Evolutionary conservation across 2,329 filamentous ascomycete genomes (phyloP).

Genomic region (Chaetoscypha palmicola): DNA sequence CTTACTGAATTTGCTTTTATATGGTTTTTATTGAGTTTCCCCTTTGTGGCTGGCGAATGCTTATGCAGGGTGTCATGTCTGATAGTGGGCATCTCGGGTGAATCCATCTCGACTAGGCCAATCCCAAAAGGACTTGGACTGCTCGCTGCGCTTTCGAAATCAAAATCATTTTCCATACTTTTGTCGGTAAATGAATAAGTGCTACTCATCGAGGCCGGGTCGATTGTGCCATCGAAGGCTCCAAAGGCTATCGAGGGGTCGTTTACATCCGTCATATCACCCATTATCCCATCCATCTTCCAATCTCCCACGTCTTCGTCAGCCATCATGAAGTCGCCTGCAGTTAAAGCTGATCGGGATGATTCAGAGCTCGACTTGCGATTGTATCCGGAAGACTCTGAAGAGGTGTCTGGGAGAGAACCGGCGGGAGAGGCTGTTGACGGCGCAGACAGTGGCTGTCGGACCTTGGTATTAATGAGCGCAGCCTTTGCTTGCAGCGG

Average conservation of each 20-base stretch:
- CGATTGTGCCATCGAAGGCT: constrained; percentile 33
- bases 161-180: constrained; percentile 44
- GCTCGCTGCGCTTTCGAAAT: constrained; percentile 52
- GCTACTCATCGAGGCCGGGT: constrained; percentile 31
- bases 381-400: constrained; percentile 46
- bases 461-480: constrained; percentile 19
- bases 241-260: constrained; percentile 36
- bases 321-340: constrained; percentile 40
- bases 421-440: constrained; percentile 31
- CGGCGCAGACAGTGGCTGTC: constrained; percentile 23
- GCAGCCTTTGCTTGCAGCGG: constrained; percentile 18
- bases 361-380: constrained; percentile 41
- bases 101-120: constrained; percentile 33
- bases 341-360: constrained; percentile 37
- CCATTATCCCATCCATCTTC: constrained; percentile 31
- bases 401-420: constrained; percentile 44
- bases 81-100: constrained; percentile 36
- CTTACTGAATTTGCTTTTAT: constrained; percentile 40
- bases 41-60: constrained; percentile 23
- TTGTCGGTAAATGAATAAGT: constrained; percentile 35
- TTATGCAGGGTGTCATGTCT: constrained; percentile 31
- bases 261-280: constrained; percentile 25
- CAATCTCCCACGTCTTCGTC: constrained; percentile 38
- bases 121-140: constrained; percentile 41
- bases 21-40: constrained; percentile 27